Base-by-base conservation (phyloP, 257 asterid species). In the Osmanthus fragrans region DNA sequence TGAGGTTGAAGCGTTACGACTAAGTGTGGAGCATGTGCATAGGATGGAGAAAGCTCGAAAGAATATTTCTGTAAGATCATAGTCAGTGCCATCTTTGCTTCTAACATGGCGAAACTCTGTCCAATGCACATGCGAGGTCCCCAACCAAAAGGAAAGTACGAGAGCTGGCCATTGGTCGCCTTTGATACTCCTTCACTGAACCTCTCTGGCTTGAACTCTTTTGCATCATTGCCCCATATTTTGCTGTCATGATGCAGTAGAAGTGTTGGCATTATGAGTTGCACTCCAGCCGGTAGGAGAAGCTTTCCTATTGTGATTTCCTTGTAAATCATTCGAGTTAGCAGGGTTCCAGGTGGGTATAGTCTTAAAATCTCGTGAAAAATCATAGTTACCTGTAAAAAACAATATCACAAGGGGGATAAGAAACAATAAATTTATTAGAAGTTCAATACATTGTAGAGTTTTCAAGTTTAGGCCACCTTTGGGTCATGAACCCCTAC, bases 211-310 rank as follows among this genome's bases (percentile, higher is more conserved):
- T 82, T 78, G 73, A 82, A 84, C 63, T 84, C 87, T 2, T 47
- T 70, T 10, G 77, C 87, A 23, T 84, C 85, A 1, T 72, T 76
- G 0, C 85, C 87, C 87, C 87, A 84, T 21, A 77, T n/a, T 54
- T 77, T 64, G 7, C 40, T 29, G 33, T 84, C 87, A 13, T 77
- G 87, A 2, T 74, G 85, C 63, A 77, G 13, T 64, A 40, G 0
- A 37, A 81, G 30, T 39, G 36, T 2, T 2, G 85, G 80, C 73
- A 84, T 10, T 23, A 54, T 11, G 13, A 80, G 27, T 1, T 25
- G 39, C 64, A 81, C 77, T 29, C 77, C 85, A 0, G 74, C 81
- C 0, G 81, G 87, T 37, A 84, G 73, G 7, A 51, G 40, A 25
- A 65, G 36, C 4, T 74, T 23, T 18, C 87, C 81, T 63, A 78